Percentiles rank a stretch among this genome's conserved stretches.
phyloP scores from a whole-genome alignment of 495 filamentous ascomycete species.

The Chaetomium fimeti region DNA sequence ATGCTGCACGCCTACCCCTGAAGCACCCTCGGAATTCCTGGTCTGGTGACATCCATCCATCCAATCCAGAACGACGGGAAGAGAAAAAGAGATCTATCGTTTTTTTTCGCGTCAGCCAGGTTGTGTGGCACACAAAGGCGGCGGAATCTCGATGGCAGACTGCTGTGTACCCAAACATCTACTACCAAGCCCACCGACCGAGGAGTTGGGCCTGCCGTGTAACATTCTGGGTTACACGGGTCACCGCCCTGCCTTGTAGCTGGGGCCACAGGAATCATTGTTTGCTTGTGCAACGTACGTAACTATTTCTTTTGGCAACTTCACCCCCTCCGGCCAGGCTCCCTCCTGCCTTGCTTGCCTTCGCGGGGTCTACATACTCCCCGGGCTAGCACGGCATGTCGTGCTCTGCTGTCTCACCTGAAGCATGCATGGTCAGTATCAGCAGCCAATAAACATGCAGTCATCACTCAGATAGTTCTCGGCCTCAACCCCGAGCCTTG shows the following conservation, averaged over 20 bases:
- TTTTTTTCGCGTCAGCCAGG: not conserved
- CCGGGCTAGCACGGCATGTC: not conserved
- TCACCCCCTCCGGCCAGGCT: not conserved
- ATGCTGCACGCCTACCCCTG: conserved; percentile 6
- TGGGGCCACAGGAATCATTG: not conserved
- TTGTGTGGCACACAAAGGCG: conserved; percentile 1
- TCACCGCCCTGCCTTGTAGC: not conserved
- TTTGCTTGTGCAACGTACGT: conserved; percentile 1
- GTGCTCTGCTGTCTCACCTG: not conserved
- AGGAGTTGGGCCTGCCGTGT: conserved; percentile 10
- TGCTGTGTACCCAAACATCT: not conserved
- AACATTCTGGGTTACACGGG: conserved; percentile 1
- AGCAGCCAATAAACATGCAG: not conserved
- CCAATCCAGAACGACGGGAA: not conserved
- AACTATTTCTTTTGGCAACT: not conserved
- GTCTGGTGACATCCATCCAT: not conserved
- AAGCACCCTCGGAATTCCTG: not conserved
- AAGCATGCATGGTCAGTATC: not conserved
- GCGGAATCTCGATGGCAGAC: conserved; percentile 7
- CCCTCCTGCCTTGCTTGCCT: not conserved
- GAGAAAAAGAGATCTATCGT: not conserved
- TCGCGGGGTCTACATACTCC: not conserved
- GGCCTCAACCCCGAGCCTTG: conserved; percentile 21
- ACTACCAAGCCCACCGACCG: not conserved
- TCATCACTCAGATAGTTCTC: not conserved